Evolutionary conservation across 2,329 filamentous ascomycete species (phyloP).

Genomic region (Blastomyces percursus): DNA sequence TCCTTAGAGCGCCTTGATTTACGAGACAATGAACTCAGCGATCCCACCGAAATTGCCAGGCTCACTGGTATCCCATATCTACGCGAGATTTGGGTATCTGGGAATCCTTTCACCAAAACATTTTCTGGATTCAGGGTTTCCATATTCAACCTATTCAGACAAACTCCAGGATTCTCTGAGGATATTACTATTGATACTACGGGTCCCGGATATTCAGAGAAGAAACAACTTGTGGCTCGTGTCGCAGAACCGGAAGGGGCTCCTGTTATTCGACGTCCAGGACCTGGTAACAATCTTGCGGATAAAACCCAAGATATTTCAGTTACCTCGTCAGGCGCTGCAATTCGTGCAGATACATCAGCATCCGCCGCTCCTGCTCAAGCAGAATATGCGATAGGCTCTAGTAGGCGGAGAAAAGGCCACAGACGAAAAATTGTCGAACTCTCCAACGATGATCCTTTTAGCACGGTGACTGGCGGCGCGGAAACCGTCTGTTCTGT

Average conservation of each 20-base stretch:
- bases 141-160: slow-evolving; percentile 93
- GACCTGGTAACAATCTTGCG: slow-evolving; percentile 44
- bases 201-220: slow-evolving; percentile 74
- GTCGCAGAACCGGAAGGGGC: slow-evolving; percentile 63
- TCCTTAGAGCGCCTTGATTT: slow-evolving; percentile 85
- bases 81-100: slow-evolving; percentile 80
- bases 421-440: slow-evolving; percentile 49
- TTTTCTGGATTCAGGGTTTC: slow-evolving; percentile 75
- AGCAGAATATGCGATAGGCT: slow-evolving; percentile 23
- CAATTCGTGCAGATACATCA: slow-evolving; percentile 2
- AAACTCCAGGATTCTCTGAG: slow-evolving; percentile 76
- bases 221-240: slow-evolving; percentile 71
- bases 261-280: slow-evolving; percentile 62
- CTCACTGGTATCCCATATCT: slow-evolving; percentile 86
- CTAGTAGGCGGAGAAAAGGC: slow-evolving; percentile 38
- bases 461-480: neutral
- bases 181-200: slow-evolving; percentile 82
- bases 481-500: neutral
- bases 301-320: slow-evolving; percentile 5
- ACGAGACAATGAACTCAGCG: slow-evolving; percentile 79
- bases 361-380: slow-evolving; percentile 11
- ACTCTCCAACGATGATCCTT: slow-evolving; percentile 37
- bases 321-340: slow-evolving; percentile 11
- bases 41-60: slow-evolving; percentile 80
- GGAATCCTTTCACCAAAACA: slow-evolving; percentile 83